These are phyloP conservation scores for Trichodelitschia bisporula DNA, from an alignment of 495 filamentous ascomycete genomes.

Conservation along the genomic window DNA sequence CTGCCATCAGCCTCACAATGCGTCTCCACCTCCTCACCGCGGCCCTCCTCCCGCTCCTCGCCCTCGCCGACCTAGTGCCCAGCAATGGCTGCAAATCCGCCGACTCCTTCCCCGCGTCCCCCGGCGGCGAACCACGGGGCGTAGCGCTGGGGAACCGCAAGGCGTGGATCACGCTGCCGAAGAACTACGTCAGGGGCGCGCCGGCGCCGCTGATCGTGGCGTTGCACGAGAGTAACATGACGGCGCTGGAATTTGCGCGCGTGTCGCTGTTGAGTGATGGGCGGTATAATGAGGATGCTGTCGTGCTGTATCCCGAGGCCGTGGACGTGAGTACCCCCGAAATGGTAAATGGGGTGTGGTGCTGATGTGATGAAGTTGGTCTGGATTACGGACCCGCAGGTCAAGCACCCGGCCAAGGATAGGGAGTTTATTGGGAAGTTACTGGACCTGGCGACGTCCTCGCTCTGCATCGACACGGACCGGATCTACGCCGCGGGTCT, in stretches of 20 bases:
- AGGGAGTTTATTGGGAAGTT: constrained; percentile 17
- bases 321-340: constrained; percentile 6
- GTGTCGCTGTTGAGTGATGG: constrained; percentile 6
- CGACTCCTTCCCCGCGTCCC: too few relatives aligned
- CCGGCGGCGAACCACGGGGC: too few relatives aligned
- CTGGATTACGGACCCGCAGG: too few relatives aligned
- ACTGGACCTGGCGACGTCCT: constrained; percentile 18
- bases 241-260: constrained; percentile 3
- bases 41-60: too few relatives aligned
- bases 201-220: constrained; percentile 8
- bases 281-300: constrained; percentile 4
- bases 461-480: constrained; percentile 24
- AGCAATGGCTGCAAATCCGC: too few relatives aligned
- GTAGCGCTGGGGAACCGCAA: too few relatives aligned
- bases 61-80: too few relatives aligned
- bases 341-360: too few relatives aligned
- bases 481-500: constrained; percentile 33
- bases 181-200: constrained; percentile 2
- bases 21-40: too few relatives aligned
- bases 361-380: too few relatives aligned
- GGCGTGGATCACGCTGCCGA: too few relatives aligned
- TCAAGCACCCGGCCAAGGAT: constrained; percentile 11
- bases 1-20: too few relatives aligned
- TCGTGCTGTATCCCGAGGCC: constrained; percentile 6
- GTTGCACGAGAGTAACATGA: constrained; percentile 5